phyloP scores from a whole-genome alignment of 768 basidiomycete species.

The Peribolospora kevripleyi region DNA sequence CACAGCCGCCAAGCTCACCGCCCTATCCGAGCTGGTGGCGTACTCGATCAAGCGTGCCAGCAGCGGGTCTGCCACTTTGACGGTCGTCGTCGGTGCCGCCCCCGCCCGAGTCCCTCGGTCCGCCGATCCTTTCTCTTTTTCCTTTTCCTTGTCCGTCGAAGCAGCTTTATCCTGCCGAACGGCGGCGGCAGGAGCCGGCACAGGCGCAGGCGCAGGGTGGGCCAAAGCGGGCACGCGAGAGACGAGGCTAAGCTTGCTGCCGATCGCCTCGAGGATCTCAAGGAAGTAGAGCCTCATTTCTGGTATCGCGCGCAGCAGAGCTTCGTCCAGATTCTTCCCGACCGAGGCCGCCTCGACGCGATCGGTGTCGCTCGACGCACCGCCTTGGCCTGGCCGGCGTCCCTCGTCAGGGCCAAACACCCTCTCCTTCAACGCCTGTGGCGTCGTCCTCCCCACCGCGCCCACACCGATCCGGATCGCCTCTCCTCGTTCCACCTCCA shows the following conservation, averaged over 20 bases:
- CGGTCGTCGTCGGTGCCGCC: conserved; percentile 4
- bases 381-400: too few relatives aligned
- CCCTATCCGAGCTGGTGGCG: conserved; percentile 34
- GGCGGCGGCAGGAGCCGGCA: not conserved
- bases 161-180: not conserved
- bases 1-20: conserved; percentile 44
- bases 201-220: conserved; percentile 4
- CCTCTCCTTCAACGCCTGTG: conserved; percentile 3
- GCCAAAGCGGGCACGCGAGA: conserved; percentile 9
- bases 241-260: conserved; percentile 1
- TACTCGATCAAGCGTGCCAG: conserved; percentile 25
- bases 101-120: not conserved
- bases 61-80: conserved; percentile 13
- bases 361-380: too few relatives aligned
- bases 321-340: too few relatives aligned
- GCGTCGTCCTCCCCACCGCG: not conserved
- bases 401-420: too few relatives aligned
- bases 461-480: not conserved
- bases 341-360: too few relatives aligned
- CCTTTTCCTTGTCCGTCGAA: not conserved
- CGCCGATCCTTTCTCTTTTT: not conserved
- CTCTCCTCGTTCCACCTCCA: not conserved
- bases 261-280: conserved; percentile 14
- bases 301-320: conserved; percentile 1
- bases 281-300: conserved; percentile 20